These are phyloP conservation scores for Phytophthora vignae DNA, from an alignment of 352 stramenopile genomes.

Conservation along the genomic window DNA sequence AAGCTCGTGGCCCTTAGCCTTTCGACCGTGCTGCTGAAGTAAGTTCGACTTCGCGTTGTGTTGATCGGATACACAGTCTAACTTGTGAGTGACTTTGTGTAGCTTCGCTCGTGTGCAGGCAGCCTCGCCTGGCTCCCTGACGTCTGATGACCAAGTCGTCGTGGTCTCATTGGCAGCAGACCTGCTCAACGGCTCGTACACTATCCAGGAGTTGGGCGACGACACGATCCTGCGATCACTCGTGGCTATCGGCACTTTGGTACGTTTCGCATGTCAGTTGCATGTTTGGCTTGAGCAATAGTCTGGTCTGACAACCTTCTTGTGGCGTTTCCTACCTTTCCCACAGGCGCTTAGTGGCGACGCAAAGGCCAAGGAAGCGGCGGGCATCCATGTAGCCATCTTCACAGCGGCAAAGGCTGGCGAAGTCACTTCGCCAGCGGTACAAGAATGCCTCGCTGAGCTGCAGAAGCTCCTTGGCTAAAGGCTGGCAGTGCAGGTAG, in stretches of 20 bases:
- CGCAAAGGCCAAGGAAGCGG: constrained; percentile 54
- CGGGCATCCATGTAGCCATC: constrained; percentile 57
- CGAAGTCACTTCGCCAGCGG: constrained; percentile 45
- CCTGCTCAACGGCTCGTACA: constrained; percentile 57
- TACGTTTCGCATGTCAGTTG: constrained; percentile 39
- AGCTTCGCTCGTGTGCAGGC: constrained; percentile 58
- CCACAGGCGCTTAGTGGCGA: constrained; percentile 50
- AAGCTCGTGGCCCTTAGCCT: constrained; percentile 78
- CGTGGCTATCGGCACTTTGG: constrained; percentile 72
- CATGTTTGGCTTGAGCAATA: neutral
- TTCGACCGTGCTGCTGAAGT: constrained; percentile 81
- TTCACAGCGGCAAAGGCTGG: constrained; percentile 61
- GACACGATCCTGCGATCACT: constrained; percentile 77
- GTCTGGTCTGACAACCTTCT: neutral
- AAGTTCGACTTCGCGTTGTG: constrained; percentile 15
- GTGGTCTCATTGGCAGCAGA: constrained; percentile 60
- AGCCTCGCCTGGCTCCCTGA: constrained; percentile 41
- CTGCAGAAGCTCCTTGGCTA: constrained; percentile 47
- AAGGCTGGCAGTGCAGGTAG: neutral
- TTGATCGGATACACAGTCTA: constrained; percentile 3
- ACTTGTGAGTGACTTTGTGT: constrained; percentile 6
- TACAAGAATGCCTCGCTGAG: constrained; percentile 69
- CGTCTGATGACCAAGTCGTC: constrained; percentile 56
- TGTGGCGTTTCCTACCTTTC: neutral
- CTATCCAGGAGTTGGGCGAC: constrained; percentile 76